phyloP scores from a whole-genome alignment of 2,329 filamentous ascomycete species.

The Colletotrichum lupini region DNA sequence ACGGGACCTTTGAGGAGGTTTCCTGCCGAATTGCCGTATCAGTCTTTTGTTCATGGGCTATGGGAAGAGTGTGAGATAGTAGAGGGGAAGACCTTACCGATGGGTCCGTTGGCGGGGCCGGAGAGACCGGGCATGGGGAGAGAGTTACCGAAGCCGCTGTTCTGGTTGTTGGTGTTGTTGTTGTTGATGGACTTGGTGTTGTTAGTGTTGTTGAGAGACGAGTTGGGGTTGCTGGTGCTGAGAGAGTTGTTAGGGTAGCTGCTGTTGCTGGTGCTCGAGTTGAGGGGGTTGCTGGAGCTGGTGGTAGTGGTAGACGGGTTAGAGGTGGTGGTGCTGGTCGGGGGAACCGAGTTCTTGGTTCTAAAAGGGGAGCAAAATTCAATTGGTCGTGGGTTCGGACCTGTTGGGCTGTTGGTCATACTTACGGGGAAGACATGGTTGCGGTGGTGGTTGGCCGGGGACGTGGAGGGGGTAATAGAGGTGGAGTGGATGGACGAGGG shows the following conservation, averaged over 20 bases:
- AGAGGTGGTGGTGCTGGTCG: conserved; percentile 35
- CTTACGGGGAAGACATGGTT: conserved; percentile 50
- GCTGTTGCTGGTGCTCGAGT: neutral
- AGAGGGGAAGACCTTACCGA: conserved; percentile 37
- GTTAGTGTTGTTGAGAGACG: conserved; percentile 24
- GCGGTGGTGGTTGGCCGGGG: conserved; percentile 44
- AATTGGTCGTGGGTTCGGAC: neutral
- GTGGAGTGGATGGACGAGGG: neutral
- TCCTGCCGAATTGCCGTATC: conserved; percentile 44
- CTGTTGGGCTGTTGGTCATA: conserved; percentile 44
- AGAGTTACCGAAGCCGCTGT: conserved; percentile 1
- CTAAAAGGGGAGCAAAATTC: conserved; percentile 38
- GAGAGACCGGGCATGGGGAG: conserved; percentile 57
- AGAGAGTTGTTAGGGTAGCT: conserved; percentile 7
- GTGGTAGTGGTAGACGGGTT: conserved; percentile 46
- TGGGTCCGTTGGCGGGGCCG: conserved; percentile 46
- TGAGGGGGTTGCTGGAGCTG: conserved; percentile 20
- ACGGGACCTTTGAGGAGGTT: conserved; percentile 67
- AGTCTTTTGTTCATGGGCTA: neutral
- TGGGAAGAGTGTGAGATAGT: neutral
- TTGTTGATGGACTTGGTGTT: conserved; percentile 21
- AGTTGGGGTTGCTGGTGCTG: conserved; percentile 23
- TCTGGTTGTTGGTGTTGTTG: conserved; percentile 28
- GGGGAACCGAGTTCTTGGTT: conserved; percentile 47
- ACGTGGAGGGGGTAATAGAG: neutral